Evolutionary conservation across 176 grass and related monocot species (phyloP).

Genomic region (Alopecurus myosuroides): DNA sequence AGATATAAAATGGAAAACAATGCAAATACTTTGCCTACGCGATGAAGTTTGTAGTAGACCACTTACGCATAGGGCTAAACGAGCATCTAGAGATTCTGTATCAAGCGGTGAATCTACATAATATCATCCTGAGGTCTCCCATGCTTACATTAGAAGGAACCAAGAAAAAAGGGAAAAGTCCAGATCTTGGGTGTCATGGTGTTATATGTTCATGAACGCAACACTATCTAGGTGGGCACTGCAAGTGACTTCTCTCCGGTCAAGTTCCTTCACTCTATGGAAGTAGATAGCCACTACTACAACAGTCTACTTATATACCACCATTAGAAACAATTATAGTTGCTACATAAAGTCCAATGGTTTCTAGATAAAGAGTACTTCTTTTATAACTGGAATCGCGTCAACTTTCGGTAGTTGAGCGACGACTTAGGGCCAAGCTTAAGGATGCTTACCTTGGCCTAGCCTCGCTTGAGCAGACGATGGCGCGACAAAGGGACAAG

Average conservation of each 20-base stretch:
- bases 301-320: not conserved
- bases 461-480: too few relatives aligned
- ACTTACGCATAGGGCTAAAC: too few relatives aligned
- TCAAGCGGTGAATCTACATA: not conserved
- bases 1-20: too few relatives aligned
- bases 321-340: not conserved
- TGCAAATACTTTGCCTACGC: too few relatives aligned
- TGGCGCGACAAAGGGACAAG: too few relatives aligned
- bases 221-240: not conserved
- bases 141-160: not conserved
- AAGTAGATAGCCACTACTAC: not conserved
- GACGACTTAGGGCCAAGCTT: too few relatives aligned
- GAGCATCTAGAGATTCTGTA: too few relatives aligned
- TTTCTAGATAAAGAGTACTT: not conserved
- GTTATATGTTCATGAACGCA: not conserved
- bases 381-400: not conserved
- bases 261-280: not conserved
- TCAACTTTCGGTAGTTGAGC: too few relatives aligned
- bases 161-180: not conserved
- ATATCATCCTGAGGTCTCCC: not conserved
- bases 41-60: too few relatives aligned
- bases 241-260: not conserved
- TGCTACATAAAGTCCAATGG: not conserved
- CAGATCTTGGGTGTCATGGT: not conserved
- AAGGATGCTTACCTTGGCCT: too few relatives aligned